These are phyloP conservation scores for Chrysoporthe deuterocubensis DNA, from an alignment of 2,329 filamentous ascomycete genomes.

Conservation along the genomic window DNA sequence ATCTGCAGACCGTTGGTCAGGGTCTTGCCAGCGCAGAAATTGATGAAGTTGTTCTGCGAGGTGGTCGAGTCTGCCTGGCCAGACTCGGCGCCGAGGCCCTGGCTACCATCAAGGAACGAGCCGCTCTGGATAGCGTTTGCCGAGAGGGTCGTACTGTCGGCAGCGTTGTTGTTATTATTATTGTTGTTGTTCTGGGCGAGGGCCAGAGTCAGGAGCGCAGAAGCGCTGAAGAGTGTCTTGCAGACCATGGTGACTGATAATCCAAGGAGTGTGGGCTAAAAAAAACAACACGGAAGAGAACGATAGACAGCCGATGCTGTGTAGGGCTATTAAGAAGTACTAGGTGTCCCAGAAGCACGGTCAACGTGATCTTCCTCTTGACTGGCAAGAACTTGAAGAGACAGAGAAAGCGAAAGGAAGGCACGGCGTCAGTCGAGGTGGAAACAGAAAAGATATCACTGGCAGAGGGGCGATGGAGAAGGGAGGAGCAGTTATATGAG, in stretches of 20 bases:
- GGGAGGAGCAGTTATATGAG: constrained; percentile 26
- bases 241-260: constrained; percentile 35
- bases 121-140: constrained; percentile 40
- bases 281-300: constrained; percentile 23
- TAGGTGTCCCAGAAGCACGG: constrained; percentile 34
- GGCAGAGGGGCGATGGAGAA: constrained; percentile 14
- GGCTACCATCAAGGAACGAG: constrained; percentile 40
- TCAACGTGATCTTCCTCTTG: constrained; percentile 41
- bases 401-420: constrained; percentile 26
- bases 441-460: constrained; percentile 16
- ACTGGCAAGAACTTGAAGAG: constrained; percentile 33
- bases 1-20: constrained; percentile 66
- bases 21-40: constrained; percentile 59
- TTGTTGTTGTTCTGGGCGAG: constrained; percentile 33
- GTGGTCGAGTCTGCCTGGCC: constrained; percentile 23
- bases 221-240: constrained; percentile 34
- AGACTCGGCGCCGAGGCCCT: constrained; percentile 34
- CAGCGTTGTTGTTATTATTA: constrained; percentile 27
- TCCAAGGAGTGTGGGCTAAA: neutral
- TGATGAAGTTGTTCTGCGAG: constrained; percentile 62
- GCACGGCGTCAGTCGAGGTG: constrained; percentile 22
- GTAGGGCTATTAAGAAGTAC: constrained; percentile 25
- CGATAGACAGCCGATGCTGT: constrained; percentile 16
- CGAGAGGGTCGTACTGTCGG: constrained; percentile 33
- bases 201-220: constrained; percentile 35